These are phyloP conservation scores for Plenodomus biglobosus DNA, from an alignment of 2,329 filamentous ascomycete species.

Conservation along the genomic window DNA sequence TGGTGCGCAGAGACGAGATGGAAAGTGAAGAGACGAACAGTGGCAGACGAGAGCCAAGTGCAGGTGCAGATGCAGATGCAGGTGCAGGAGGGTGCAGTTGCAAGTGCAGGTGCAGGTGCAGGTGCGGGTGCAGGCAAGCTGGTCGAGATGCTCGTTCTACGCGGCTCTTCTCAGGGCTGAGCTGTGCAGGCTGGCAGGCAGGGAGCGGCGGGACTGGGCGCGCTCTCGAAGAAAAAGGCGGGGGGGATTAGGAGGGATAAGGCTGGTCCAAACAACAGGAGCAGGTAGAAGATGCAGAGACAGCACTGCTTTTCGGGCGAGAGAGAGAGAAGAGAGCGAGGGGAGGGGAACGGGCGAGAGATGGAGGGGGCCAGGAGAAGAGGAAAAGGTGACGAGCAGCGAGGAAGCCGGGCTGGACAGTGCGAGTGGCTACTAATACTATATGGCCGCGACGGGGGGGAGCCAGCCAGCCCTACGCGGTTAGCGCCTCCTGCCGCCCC, in stretches of 20 bases:
- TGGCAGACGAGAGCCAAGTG: conserved; percentile 27
- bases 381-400: conserved; percentile 46
- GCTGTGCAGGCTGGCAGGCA: conserved; percentile 27
- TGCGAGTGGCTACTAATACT: conserved; percentile 17
- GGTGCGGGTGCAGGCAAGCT: conserved; percentile 14
- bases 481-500: conserved; percentile 9
- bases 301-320: conserved; percentile 37
- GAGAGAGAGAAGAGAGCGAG: conserved; percentile 21
- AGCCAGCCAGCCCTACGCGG: conserved; percentile 17
- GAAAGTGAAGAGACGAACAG: conserved; percentile 28
- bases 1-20: conserved; percentile 14
- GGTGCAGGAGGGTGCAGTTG: conserved; percentile 15
- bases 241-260: conserved; percentile 34
- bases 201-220: conserved; percentile 42
- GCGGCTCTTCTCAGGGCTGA: background rate
- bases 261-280: conserved; percentile 34
- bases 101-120: conserved; percentile 15
- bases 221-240: conserved; percentile 29
- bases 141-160: conserved; percentile 5
- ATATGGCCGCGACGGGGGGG: conserved; percentile 21
- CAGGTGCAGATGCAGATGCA: conserved; percentile 11
- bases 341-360: conserved; percentile 52
- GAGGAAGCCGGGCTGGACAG: conserved; percentile 62
- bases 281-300: conserved; percentile 44
- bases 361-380: conserved; percentile 36